Conservation (phyloP, 495 filamentous ascomycete species). For the Neurospora sp. region DNA sequence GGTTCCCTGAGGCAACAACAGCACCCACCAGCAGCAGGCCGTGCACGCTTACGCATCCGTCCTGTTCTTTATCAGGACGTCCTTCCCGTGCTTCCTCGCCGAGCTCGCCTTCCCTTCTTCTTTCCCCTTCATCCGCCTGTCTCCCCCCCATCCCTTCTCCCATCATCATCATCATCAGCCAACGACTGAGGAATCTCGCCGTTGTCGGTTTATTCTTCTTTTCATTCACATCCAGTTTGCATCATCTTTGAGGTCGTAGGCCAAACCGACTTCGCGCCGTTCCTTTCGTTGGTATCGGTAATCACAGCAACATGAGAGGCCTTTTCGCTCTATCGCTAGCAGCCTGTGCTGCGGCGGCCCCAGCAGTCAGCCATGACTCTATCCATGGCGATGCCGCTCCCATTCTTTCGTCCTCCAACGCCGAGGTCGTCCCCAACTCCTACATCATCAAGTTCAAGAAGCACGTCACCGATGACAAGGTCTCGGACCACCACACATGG, state of each 20-base stretch:
- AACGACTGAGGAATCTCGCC: slow-evolving; percentile 20
- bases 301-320: slow-evolving; percentile 57
- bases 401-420: slow-evolving; percentile 68
- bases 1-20: slow-evolving; percentile 18
- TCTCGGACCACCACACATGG: slow-evolving; percentile 77
- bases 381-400: slow-evolving; percentile 84
- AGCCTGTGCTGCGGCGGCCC: slow-evolving; percentile 61
- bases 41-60: slow-evolving; percentile 17
- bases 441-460: slow-evolving; percentile 99
- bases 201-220: slow-evolving; percentile 16
- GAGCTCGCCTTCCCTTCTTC: slow-evolving; percentile 19
- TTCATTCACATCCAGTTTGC: slow-evolving; percentile 4
- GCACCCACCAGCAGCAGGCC: slow-evolving; percentile 2
- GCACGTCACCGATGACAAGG: slow-evolving; percentile 61
- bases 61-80: slow-evolving; percentile 22
- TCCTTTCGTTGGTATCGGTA: slow-evolving; percentile 15
- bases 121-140: slow-evolving; percentile 18
- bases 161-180: slow-evolving; percentile 32
- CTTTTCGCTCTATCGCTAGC: slow-evolving; percentile 56
- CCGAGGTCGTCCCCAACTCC: slow-evolving; percentile 70
- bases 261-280: slow-evolving; percentile 28
- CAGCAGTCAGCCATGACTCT: slow-evolving; percentile 61
- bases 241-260: slow-evolving; percentile 28
- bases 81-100: slow-evolving; percentile 24
- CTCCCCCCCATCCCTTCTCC: slow-evolving; percentile 22